Base-by-base conservation (phyloP, 495 filamentous ascomycete species). In the Baudoinia panamericana region DNA sequence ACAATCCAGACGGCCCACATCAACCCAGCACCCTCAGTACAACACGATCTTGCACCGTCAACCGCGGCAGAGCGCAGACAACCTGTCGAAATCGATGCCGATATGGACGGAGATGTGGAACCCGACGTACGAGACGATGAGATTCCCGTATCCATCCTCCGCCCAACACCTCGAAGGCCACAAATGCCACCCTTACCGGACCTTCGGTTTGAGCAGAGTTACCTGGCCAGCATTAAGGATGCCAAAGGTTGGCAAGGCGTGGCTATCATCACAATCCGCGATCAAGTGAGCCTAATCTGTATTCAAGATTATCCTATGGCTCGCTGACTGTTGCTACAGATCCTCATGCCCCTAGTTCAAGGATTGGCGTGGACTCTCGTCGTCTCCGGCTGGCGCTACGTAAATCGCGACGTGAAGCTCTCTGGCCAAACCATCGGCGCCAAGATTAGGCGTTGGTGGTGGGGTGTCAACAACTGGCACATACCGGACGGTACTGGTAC, bases 201-300 rank as follows among this genome's bases (percentile, higher is more conserved):
- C 61, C 63, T 97, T 49, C 70, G 90, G 36, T 96, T 96, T 60
- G 90, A 97, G 66, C 90, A 97, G 70, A 93, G 85, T 63, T 96
- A 96, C 56, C 67, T 97, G 28, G 78, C 78, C 33, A 87, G 84
- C 57, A 75, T 97, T 39, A 72, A 74, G 48, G 66, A 71, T 35
- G 83, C 83, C 16, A 71, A 90, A 42, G 76, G 73, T 19, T 83
- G 73, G 75, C 75, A 78, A 60, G 72, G 72, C 46, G 71, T 97
- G 25, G 70, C 69, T 18, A 83, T 74, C 71, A 88, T 96, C 46
- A 96, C 90, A 15, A 56, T 80, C 33, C 62, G 84, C 52, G 90
- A 96, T 60, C 88, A 96, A 72, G 81, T 92, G 58, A 5, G 57
- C 16, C 10, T 33, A 23, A 24, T n/a, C n/a, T n/a, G n/a, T n/a